Conservation (phyloP, 148 eudicot genomes). For the Silene latifolia region DNA sequence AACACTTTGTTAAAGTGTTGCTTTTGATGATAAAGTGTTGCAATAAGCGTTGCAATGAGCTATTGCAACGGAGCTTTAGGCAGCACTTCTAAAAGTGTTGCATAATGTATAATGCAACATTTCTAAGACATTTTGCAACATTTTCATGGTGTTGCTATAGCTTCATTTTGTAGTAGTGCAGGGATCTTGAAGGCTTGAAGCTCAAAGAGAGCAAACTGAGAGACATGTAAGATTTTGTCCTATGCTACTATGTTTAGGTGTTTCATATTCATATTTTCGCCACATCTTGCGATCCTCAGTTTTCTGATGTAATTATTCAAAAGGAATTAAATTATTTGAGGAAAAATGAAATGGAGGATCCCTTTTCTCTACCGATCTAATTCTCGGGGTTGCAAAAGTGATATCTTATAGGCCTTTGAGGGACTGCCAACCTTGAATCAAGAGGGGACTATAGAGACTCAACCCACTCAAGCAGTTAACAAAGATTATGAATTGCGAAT, state of each 20-base stretch:
- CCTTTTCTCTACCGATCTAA: not conserved
- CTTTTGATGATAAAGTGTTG: too few species aligned
- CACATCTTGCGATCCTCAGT: not conserved
- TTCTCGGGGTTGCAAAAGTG: not conserved
- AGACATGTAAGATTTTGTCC: slow-evolving; percentile 33
- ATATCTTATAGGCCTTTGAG: not conserved
- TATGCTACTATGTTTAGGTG: slow-evolving; percentile 9
- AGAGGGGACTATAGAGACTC: not conserved
- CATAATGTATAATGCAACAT: too few species aligned
- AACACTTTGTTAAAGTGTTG: too few species aligned
- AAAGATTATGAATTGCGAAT: not conserved
- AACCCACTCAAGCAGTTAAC: not conserved
- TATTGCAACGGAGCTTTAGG: too few species aligned
- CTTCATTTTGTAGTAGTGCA: too few species aligned
- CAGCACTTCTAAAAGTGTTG: too few species aligned
- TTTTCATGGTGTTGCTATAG: too few species aligned
- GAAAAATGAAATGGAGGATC: not conserved
- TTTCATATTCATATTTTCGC: slow-evolving; percentile 5
- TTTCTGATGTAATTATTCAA: not conserved
- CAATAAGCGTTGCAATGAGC: too few species aligned
- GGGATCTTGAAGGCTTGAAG: slow-evolving; percentile 46
- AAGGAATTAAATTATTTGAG: not conserved
- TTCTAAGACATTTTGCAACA: too few species aligned
- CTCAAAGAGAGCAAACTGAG: slow-evolving; percentile 46
- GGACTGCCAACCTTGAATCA: not conserved